Percentiles rank a stretch among this genome's conserved stretches.
Conservation (phyloP, 2,329 filamentous ascomycete species). For the Pestalotiopsis sp. region DNA sequence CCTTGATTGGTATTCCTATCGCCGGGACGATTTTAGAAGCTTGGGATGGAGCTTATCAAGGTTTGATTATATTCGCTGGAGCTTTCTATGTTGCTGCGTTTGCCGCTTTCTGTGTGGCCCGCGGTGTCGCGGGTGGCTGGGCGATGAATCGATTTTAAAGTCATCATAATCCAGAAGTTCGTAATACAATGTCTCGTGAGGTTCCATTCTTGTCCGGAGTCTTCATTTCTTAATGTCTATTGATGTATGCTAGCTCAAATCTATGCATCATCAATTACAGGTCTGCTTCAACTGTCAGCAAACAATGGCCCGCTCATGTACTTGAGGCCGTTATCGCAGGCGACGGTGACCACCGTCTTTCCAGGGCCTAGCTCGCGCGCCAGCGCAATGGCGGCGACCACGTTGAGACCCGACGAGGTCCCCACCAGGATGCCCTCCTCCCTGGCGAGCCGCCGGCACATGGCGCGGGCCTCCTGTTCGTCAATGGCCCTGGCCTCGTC, state of each 20-base stretch:
- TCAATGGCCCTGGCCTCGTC: not conserved
- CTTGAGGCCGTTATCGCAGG: constrained; percentile 6
- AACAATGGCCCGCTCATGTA: constrained; percentile 6
- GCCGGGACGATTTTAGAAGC: not conserved
- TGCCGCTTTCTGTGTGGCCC: not conserved
- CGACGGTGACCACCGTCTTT: constrained; percentile 4
- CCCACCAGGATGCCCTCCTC: constrained; percentile 8
- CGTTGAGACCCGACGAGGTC: constrained; percentile 1
- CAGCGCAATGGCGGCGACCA: constrained; percentile 2
- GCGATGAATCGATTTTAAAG: not conserved
- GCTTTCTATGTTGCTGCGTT: not conserved
- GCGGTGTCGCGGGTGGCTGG: not conserved
- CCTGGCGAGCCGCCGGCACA: not conserved
- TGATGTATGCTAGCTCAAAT: not conserved
- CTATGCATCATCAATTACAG: not conserved
- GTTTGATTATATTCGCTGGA: not conserved
- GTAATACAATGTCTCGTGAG: no score
- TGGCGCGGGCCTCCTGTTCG: not conserved
- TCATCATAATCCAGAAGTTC: no score
- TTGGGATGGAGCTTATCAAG: not conserved
- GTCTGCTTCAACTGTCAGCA: not conserved
- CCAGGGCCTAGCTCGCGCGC: not conserved
- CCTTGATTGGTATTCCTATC: constrained; percentile 1
- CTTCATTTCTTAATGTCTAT: no score
- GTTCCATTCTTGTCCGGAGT: no score